Evolutionary conservation across 1,284 basidiomycete species (phyloP), one percentile per base, ranked within the genome.

Genomic region (Rhodotorula sp.): DNA sequence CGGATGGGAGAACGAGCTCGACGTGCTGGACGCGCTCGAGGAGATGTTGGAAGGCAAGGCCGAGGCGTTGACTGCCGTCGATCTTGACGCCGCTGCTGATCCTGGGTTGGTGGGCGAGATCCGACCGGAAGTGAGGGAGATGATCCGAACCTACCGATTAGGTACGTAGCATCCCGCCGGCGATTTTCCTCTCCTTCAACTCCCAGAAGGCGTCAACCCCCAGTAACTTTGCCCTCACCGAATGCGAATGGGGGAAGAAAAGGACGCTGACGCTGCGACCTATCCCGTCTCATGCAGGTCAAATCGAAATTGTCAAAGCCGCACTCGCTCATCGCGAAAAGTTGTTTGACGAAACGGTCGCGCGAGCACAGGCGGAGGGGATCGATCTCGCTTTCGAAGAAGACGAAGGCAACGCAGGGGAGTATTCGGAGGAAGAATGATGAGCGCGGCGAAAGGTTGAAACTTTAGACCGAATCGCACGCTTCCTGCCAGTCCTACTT

Each of bases 1-100:
- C 21, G 66, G 71, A 18, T 78, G 72, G 74, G 76, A 77, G 56
- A 76, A 75, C 31, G 78, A 78, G 66, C 57, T 77, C 18, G 74
- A 78, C 23, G 70, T 71, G 67, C 59, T 77, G 15, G 69, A 72
- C 19, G 81, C 83, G n/a, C 71, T 90, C 23, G 74, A 82, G 23
- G 75, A 81, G 15, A 77, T 81, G 38, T 65, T 83, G 8, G 61
- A 62, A 26, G 66, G 60, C 34, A 77, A 77, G 54, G 26, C 72
- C 3, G 52, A 31, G 5, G 64, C 54, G 7, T n/a, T 75, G 19
- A 28, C 34, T 34, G 15, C n/a, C 54, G 54, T 55, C 26, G 54
- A 55, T 28, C 26, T 55, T 18, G 31, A 49, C 23, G 68, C 59
- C 2, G 65, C 47, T 5, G 54, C 56, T 48, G 38, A 14, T 12